Evolutionary conservation across 2,329 filamentous ascomycete genomes (phyloP).

Genomic region (Scedosporium aurantiacum): DNA sequence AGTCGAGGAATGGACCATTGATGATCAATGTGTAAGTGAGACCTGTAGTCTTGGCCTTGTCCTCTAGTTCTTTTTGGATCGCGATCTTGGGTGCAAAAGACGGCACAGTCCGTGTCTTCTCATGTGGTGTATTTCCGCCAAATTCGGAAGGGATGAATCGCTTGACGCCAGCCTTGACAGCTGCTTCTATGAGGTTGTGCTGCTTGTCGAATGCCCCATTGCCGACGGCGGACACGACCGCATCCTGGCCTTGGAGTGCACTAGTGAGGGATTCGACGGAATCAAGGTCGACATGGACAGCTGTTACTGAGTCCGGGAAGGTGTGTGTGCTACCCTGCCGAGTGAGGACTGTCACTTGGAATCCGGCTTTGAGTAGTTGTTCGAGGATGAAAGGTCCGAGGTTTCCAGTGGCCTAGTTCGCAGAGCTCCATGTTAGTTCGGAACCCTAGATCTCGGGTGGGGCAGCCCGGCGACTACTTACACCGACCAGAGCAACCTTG

Average conservation of each 20-base stretch:
- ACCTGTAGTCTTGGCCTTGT: constrained; percentile 25
- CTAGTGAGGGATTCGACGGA: constrained; percentile 34
- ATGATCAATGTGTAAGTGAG: constrained; percentile 39
- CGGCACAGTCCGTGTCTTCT: constrained; percentile 30
- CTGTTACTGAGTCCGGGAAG: constrained; percentile 24
- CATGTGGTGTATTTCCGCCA: constrained; percentile 23
- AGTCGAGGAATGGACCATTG: constrained; percentile 39
- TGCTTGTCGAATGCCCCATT: constrained; percentile 27
- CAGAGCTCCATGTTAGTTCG: background rate
- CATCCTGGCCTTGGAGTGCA: constrained; percentile 46
- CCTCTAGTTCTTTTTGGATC: constrained; percentile 26
- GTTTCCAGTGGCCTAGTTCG: constrained; percentile 21
- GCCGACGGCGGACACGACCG: constrained; percentile 30
- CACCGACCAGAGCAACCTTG: constrained; percentile 27
- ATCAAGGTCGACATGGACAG: constrained; percentile 26
- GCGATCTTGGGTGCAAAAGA: constrained; percentile 40
- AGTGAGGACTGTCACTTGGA: constrained; percentile 44
- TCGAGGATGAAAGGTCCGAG: constrained; percentile 27
- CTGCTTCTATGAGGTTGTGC: constrained; percentile 42
- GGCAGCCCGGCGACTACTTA: constrained; percentile 4
- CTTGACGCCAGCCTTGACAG: constrained; percentile 47
- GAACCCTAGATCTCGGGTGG: background rate
- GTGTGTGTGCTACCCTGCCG: constrained; percentile 29
- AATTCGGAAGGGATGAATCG: constrained; percentile 53
- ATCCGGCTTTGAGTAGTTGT: constrained; percentile 24